Base-by-base conservation (phyloP, 441 rosid genomes). In the Erodium moschatum region DNA sequence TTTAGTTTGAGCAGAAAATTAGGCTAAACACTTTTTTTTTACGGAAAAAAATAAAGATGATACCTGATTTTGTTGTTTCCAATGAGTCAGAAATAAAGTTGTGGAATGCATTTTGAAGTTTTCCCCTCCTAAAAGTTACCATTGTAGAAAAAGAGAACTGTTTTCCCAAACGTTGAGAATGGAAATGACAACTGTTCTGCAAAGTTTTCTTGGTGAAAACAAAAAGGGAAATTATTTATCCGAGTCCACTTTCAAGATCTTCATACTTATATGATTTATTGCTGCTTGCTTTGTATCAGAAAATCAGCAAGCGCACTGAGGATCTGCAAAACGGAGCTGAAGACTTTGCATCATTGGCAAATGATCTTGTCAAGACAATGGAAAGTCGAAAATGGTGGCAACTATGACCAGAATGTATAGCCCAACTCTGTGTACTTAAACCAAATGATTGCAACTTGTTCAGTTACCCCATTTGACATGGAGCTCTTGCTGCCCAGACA, bases 311-410 rank as follows among this genome's bases (percentile, higher is more conserved):
- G 70, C 86, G 84, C 48, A 82, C 93, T 1, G 90, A 77, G 54
- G 88, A 88, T 75, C 79, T 88, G 77, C 84, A 81, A 73, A 82
- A 75, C 2, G 86, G 82, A 54, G 89, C 94, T 20, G 89, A 88
- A 74, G 84, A 86, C 78, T 85, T 83, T 50, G 88, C 90, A 54
- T 85, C 89, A 66, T 67, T 86, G 68, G 87, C 89, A 67, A 72
- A 85, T 77, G 93, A 86, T 74, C 89, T 88, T 38, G 87, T 80
- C 62, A 88, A 82, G 78, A 78, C 78, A 18, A 82, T 88, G 90
- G 89, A 88, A 81, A 83, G 77, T 48, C 81, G 87, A 69, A 86
- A 86, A 75, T 88, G 90, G 94, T 88, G 89, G 87, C 82, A 79
- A 10, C 70, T 81, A 70, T 85, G 78, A 77, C 11, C 40, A n/a